Evolutionary conservation across 1,284 basidiomycete genomes (phyloP).

Genomic region (Puccinia hordei): DNA sequence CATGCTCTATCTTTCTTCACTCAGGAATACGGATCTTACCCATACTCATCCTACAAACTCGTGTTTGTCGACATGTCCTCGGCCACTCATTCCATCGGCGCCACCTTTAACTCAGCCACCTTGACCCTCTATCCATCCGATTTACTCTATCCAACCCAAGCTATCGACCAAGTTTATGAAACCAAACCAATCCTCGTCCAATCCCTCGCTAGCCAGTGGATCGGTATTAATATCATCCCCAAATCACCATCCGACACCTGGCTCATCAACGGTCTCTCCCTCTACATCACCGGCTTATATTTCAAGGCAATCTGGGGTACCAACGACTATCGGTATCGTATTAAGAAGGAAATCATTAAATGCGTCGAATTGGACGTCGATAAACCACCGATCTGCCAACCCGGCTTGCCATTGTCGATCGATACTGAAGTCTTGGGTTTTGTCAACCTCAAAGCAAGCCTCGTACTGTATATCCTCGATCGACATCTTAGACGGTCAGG

Average conservation of each 20-base stretch:
- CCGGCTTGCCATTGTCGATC: constrained; percentile 67
- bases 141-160: constrained; percentile 79
- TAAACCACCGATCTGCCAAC: constrained; percentile 91
- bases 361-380: constrained; percentile 81
- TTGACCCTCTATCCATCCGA: constrained; percentile 79
- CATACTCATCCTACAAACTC: constrained; percentile 90
- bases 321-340: constrained; percentile 93
- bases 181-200: constrained; percentile 83
- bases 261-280: constrained; percentile 88
- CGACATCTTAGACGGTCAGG: constrained; percentile 90
- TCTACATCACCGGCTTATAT: constrained; percentile 88
- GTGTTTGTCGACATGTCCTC: constrained; percentile 83
- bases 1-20: constrained; percentile 89
- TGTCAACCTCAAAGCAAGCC: constrained; percentile 89
- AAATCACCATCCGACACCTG: constrained; percentile 93
- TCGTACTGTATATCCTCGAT: constrained; percentile 94
- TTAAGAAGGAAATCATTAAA: constrained; percentile 97
- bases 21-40: constrained; percentile 92
- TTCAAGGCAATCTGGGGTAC: constrained; percentile 84
- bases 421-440: constrained; percentile 64
- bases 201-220: constrained; percentile 91
- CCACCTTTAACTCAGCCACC: constrained; percentile 80
- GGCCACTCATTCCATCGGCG: constrained; percentile 65
- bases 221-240: constrained; percentile 93
- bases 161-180: constrained; percentile 92